phyloP scores from a whole-genome alignment of 2,329 filamentous ascomycete genomes.

The Colletotrichum tanaceti region DNA sequence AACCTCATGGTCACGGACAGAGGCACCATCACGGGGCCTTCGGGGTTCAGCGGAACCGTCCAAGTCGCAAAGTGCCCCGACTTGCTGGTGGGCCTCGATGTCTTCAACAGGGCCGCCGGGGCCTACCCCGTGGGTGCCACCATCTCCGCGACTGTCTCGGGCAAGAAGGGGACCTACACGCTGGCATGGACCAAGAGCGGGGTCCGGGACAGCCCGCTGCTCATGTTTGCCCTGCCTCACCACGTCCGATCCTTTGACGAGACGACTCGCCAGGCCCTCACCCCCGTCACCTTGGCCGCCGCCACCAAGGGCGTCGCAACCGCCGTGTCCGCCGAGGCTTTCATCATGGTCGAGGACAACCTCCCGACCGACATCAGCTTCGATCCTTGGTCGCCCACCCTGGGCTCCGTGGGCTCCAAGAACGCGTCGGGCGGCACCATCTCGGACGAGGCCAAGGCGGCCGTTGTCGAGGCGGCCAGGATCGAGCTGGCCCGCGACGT shows the following conservation, averaged over 20 bases:
- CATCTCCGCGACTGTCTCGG: constrained; percentile 68
- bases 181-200: constrained; percentile 76
- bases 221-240: constrained; percentile 85
- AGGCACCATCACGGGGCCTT: constrained; percentile 6
- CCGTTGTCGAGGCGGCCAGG: constrained; percentile 66
- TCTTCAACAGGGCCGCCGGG: constrained; percentile 77
- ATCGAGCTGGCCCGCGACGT: constrained; percentile 77
- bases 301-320: constrained; percentile 83
- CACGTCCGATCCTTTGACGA: constrained; percentile 76
- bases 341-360: constrained; percentile 75
- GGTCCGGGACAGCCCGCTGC: constrained; percentile 61
- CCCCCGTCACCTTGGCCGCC: constrained; percentile 72
- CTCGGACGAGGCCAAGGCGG: constrained; percentile 59
- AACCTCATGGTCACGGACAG: constrained; percentile 2
- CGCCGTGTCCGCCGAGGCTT: constrained; percentile 73
- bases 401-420: constrained; percentile 70
- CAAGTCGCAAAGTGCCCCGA: constrained; percentile 82
- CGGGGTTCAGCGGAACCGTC: constrained; percentile 74
- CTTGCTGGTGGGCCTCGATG: constrained; percentile 58
- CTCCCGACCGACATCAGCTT: constrained; percentile 78
- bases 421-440: constrained; percentile 54
- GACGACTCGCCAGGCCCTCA: constrained; percentile 57
- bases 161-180: constrained; percentile 71
- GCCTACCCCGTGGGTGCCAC: constrained; percentile 71
- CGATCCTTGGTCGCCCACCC: constrained; percentile 33